Conservation (phyloP, 345 rosid genomes). For the Rhizophora apiculata region DNA sequence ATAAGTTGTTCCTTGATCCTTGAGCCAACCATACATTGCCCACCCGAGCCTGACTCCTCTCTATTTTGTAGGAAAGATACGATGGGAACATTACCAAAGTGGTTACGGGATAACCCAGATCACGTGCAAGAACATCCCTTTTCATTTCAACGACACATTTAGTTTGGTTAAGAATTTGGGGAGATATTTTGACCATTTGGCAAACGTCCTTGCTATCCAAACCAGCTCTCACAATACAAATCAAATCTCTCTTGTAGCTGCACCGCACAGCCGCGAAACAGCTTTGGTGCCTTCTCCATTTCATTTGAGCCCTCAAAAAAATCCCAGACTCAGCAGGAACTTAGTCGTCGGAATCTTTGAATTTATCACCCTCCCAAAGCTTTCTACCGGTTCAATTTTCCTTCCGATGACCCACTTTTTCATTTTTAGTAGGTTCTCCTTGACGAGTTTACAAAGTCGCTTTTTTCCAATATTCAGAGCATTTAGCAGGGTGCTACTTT, state of each 20-base stretch:
- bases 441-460: conserved; percentile 43
- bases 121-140: conserved; percentile 44
- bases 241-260: conserved; percentile 76
- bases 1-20: conserved; percentile 36
- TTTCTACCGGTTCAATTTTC: conserved; percentile 38
- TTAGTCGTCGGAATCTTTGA: conserved; percentile 42
- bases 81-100: conserved; percentile 48
- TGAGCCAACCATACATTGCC: conserved; percentile 70
- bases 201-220: conserved; percentile 48
- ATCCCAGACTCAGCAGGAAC: conserved; percentile 59
- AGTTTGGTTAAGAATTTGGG: conserved; percentile 57
- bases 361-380: conserved; percentile 17
- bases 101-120: conserved; percentile 55
- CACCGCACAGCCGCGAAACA: conserved; percentile 55
- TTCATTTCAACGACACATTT: conserved; percentile 50
- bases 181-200: conserved; percentile 50
- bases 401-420: conserved; percentile 44
- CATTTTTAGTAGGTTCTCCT: conserved; percentile 52
- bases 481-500: conserved; percentile 37
- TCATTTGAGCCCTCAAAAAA: conserved; percentile 36
- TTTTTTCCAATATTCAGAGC: conserved; percentile 51
- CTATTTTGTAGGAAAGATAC: conserved; percentile 40
- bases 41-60: conserved; percentile 59
- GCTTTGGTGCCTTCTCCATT: conserved; percentile 45
- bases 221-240: conserved; percentile 59